phyloP scores from a whole-genome alignment of 305 asterid genomes.

The Fraxinus xanthoxyloides region DNA sequence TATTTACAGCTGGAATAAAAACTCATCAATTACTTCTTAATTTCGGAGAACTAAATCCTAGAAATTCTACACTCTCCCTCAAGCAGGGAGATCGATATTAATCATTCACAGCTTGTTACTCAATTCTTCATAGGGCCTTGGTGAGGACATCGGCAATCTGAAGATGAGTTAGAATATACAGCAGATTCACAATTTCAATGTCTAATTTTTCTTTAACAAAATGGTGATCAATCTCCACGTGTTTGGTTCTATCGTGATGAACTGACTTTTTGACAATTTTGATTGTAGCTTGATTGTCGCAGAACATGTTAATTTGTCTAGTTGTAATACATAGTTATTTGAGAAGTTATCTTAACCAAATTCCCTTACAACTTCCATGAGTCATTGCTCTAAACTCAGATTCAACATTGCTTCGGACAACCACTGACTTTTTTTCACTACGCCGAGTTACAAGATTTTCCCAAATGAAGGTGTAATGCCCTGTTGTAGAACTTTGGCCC shows the following conservation, averaged over 20 bases:
- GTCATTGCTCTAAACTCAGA: not conserved
- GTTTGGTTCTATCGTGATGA: not conserved
- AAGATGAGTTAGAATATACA: not conserved
- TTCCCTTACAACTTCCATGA: not conserved
- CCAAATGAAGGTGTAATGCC: not conserved
- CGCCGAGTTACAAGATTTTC: not conserved
- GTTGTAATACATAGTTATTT: not conserved
- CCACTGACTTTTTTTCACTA: not conserved
- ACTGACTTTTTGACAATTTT: not conserved
- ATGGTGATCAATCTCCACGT: not conserved
- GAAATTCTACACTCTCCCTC: not conserved
- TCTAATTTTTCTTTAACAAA: not conserved
- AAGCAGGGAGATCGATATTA: not conserved
- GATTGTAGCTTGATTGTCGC: not conserved
- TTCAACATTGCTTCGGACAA: not conserved
- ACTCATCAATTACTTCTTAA: not conserved
- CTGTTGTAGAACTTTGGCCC: not conserved
- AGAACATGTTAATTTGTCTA: not conserved
- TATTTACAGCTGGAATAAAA: not conserved
- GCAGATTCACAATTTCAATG: not conserved
- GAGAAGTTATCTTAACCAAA: not conserved
- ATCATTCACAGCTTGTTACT: not conserved
- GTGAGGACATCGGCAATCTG: not conserved
- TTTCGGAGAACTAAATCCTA: not conserved
- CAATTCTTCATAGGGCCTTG: not conserved